phyloP scores from a whole-genome alignment of 208 protist species.

The Acanthamoeba lenticulata region DNA sequence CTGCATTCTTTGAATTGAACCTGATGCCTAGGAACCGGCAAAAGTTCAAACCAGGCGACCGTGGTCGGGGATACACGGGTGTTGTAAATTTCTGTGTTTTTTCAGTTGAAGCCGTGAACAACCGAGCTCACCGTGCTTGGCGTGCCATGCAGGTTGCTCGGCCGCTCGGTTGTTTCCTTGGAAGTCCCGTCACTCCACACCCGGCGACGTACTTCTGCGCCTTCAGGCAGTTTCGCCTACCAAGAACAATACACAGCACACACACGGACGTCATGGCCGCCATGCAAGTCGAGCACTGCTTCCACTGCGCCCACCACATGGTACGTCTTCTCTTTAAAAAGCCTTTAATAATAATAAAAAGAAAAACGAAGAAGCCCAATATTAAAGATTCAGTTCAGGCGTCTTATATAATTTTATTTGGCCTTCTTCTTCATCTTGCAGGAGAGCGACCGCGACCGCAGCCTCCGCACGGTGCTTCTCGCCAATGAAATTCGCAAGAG shows the following conservation, averaged over 20 bases:
- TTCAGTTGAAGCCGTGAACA: too few relatives aligned
- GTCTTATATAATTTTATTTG: not conserved
- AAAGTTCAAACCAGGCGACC: too few relatives aligned
- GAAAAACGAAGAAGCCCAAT: not conserved
- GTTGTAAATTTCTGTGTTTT: too few relatives aligned
- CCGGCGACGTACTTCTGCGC: not conserved
- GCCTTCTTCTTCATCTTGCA: not conserved
- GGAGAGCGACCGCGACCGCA: conserved; percentile 9
- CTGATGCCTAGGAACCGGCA: too few relatives aligned
- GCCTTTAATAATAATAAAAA: not conserved
- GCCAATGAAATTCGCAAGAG: conserved; percentile 30
- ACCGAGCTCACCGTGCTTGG: too few relatives aligned
- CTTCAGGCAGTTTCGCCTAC: too few relatives aligned
- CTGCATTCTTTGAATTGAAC: too few relatives aligned
- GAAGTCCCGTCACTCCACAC: not conserved
- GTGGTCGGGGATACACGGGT: too few relatives aligned
- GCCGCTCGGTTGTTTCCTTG: not conserved
- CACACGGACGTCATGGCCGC: not conserved
- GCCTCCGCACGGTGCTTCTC: conserved; percentile 5
- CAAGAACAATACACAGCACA: not conserved
- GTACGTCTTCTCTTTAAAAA: not conserved
- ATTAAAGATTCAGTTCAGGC: not conserved
- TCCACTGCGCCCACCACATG: conserved; percentile 41
- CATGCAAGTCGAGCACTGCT: conserved; percentile 39
- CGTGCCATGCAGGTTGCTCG: not conserved